Evolutionary conservation across 257 asterid species (phyloP), one percentile per base, ranked within the genome.

Genomic region (Petunia secreta): DNA sequence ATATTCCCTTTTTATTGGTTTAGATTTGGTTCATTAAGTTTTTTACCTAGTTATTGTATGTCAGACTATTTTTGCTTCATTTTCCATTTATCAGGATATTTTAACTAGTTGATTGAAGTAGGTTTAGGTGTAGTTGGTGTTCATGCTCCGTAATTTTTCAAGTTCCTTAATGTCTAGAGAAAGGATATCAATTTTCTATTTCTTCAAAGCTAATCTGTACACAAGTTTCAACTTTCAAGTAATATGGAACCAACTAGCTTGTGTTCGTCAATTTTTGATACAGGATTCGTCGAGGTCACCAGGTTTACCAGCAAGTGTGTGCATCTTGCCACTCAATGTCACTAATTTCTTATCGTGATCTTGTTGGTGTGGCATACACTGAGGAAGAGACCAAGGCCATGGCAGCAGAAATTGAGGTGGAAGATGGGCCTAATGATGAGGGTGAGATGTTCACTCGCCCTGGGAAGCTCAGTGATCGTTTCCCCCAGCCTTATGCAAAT

Each of bases 321-420:
- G 93, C 97, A 7, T 90, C 96, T 38, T 92, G 96, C 87, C 97
- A 92, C 87, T 91, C 93, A 14, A 91, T 92, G 95, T 89, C 95
- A n/a, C 87, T 92, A 25, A 79, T 92, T 37, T 92, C 90, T 4
- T 92, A 88, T 75, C 96, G 97, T 67, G 97, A 92, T 85, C 92
- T 91, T 67, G 96, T 92, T 84, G 96, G 94, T 79, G 96, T 91
- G 83, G 97, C 97, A 37, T 92, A 91, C 87, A 92, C 97, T 0
- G 96, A 92, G 84, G 97, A 92, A 81, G 97, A 92, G 84, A 88
- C 91, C 50, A 92, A 92, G 85, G 91, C 96, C 65, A 89, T 92
- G 96, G 97, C 97, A 41, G 96, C 96, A 36, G 97, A 92, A 81
- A 87, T 92, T 83, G 97, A 92, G 83, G 97, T 92, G 68, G 89